Conservation (phyloP, 2,329 filamentous ascomycete species). For the Fusarium equiseti region DNA sequence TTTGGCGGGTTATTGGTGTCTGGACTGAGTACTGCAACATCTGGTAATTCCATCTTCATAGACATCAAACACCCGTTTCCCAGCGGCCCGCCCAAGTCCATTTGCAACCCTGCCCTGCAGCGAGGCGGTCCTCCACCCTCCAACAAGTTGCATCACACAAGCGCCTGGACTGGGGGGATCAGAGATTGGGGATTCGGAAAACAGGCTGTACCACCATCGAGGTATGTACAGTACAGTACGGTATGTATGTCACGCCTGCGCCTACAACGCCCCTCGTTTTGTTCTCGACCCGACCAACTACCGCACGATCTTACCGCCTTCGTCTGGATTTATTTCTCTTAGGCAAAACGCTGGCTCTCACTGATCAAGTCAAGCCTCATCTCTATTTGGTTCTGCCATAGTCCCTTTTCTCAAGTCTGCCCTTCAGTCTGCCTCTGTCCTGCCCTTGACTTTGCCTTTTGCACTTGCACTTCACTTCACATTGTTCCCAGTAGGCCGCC, state of each 20-base stretch:
- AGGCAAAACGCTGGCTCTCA: slow-evolving; percentile 31
- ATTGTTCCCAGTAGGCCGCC: slow-evolving; percentile 25
- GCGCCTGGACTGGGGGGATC: slow-evolving; percentile 30
- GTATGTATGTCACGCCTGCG: slow-evolving; percentile 45
- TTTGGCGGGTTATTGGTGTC: neutral
- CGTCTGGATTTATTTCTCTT: slow-evolving; percentile 37
- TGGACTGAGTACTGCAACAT: slow-evolving; percentile 20
- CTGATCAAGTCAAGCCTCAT: slow-evolving; percentile 44
- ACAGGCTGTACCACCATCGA: slow-evolving; percentile 10
- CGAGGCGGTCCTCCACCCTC: slow-evolving; percentile 17
- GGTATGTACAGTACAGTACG: slow-evolving; percentile 17
- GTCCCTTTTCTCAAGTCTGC: slow-evolving; percentile 28
- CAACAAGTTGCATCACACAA: slow-evolving; percentile 37
- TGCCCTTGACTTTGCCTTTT: slow-evolving; percentile 4
- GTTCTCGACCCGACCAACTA: slow-evolving; percentile 37
- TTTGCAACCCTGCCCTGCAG: slow-evolving; percentile 23
- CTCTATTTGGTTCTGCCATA: slow-evolving; percentile 44
- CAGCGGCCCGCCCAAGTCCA: slow-evolving; percentile 15
- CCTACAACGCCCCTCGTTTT: slow-evolving; percentile 36
- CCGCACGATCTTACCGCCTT: slow-evolving; percentile 39
- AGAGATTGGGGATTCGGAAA: slow-evolving; percentile 25
- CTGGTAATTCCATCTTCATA: slow-evolving; percentile 4
- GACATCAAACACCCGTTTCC: slow-evolving; percentile 35
- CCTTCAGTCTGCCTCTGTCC: slow-evolving; percentile 37
- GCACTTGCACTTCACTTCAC: neutral